A percentile compares a stretch with the other conserved stretches of the same genome.
These are phyloP conservation scores for Colletotrichum sp. DNA, from an alignment of 2,329 filamentous ascomycete species.

Conservation along the genomic window DNA sequence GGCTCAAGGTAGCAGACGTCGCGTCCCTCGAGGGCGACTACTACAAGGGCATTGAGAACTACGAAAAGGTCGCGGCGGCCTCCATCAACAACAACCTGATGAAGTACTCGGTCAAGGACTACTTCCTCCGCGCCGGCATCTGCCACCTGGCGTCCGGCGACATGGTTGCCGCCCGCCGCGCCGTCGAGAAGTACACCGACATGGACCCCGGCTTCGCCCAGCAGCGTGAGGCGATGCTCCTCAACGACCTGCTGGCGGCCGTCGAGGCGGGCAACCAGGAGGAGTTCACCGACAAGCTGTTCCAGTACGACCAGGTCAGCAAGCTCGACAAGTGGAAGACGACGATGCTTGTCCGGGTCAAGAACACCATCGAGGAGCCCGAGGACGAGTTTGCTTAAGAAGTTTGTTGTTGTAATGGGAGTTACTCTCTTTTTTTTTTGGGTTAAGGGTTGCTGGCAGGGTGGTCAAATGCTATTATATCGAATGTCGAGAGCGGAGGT, in stretches of 20 bases:
- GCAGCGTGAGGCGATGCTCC: constrained; percentile 81
- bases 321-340: constrained; percentile 99
- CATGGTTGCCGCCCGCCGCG: constrained; percentile 77
- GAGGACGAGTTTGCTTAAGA: constrained; percentile 47
- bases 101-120: constrained; percentile 94
- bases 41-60: constrained; percentile 80
- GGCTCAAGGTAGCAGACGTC: constrained; percentile 89
- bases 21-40: constrained; percentile 84
- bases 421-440: neutral
- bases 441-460: neutral
- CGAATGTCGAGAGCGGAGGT: neutral
- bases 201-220: constrained; percentile 78
- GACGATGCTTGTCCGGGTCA: constrained; percentile 79
- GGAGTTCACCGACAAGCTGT: constrained; percentile 83
- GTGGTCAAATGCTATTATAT: neutral
- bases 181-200: constrained; percentile 82
- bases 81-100: constrained; percentile 90
- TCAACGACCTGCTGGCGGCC: constrained; percentile 77
- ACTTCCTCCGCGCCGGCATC: constrained; percentile 92
- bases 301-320: constrained; percentile 89
- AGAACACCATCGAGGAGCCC: constrained; percentile 76
- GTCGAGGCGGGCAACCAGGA: constrained; percentile 83
- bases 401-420: neutral
- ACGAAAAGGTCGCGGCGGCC: constrained; percentile 80
- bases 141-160: constrained; percentile 82